Conservation (phyloP, 306 rosid species). For the Vachellia collinsii region DNA sequence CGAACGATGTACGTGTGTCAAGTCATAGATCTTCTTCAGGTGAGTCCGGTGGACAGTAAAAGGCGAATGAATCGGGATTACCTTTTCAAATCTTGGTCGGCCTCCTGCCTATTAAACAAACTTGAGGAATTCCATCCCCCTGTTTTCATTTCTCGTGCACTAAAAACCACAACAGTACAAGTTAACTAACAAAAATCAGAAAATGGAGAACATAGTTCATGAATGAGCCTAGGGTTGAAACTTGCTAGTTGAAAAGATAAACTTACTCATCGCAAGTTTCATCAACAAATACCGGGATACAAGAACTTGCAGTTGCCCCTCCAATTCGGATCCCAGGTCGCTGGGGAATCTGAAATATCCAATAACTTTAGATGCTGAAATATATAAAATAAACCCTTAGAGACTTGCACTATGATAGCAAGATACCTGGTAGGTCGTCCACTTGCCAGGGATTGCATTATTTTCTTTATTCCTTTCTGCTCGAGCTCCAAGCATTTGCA, state of each 20-base stretch:
- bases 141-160: conserved; percentile 42
- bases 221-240: neutral
- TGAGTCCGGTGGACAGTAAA: neutral
- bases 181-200: conserved; percentile 26
- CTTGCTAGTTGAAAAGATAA: neutral
- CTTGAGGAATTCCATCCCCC: conserved; percentile 48
- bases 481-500: conserved; percentile 75
- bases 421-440: conserved; percentile 79
- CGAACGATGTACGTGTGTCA: conserved; percentile 6
- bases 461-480: conserved; percentile 93
- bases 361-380: neutral
- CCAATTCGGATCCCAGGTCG: conserved; percentile 56
- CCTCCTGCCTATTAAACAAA: conserved; percentile 59
- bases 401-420: neutral
- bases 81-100: conserved; percentile 64
- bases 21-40: conserved; percentile 45
- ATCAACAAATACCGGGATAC: conserved; percentile 81
- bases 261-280: conserved; percentile 82
- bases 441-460: conserved; percentile 69
- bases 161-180: conserved; percentile 28
- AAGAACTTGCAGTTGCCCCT: conserved; percentile 53
- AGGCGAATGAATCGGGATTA: conserved; percentile 32
- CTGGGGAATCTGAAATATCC: conserved; percentile 73
- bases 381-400: neutral
- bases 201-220: neutral